These are phyloP conservation scores for Claviceps sp. DNA, from an alignment of 2,329 filamentous ascomycete genomes.

Conservation along the genomic window DNA sequence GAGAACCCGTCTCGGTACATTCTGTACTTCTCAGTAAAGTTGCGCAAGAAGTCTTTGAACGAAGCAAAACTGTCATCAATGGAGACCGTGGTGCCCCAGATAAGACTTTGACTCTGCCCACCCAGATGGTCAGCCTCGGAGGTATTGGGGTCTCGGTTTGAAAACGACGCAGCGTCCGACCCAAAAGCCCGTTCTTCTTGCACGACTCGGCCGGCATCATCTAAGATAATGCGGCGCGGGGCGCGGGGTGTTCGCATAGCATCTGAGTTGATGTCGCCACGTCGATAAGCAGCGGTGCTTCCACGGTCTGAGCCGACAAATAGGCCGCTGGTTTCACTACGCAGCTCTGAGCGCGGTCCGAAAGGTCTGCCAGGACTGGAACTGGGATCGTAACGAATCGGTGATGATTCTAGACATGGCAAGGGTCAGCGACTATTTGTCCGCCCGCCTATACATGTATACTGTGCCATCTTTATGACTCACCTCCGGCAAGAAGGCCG, in stretches of 20 bases:
- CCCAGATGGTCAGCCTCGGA: slow-evolving; percentile 85
- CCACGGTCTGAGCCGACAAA: slow-evolving; percentile 58
- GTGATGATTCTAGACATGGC: slow-evolving; percentile 61
- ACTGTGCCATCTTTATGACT: slow-evolving; percentile 10
- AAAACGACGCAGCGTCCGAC: slow-evolving; percentile 48
- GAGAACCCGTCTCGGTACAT: slow-evolving; percentile 80
- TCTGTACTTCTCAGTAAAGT: slow-evolving; percentile 88
- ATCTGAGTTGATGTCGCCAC: slow-evolving; percentile 82
- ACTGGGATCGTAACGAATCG: slow-evolving; percentile 80
- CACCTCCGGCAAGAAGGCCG: slow-evolving; percentile 48
- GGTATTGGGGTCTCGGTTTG: slow-evolving; percentile 61
- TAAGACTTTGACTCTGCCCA: slow-evolving; percentile 66
- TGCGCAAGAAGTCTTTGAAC: slow-evolving; percentile 85
- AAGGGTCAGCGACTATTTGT: slow-evolving; percentile 5
- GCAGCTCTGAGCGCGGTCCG: slow-evolving; percentile 54
- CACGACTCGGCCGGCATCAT: slow-evolving; percentile 44
- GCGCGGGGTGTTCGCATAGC: slow-evolving; percentile 42
- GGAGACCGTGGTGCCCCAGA: slow-evolving; percentile 97
- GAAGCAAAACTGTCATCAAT: slow-evolving; percentile 75
- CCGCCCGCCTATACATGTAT: background rate
- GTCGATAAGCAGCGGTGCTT: slow-evolving; percentile 40
- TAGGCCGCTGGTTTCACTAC: slow-evolving; percentile 73
- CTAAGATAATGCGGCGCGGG: slow-evolving; percentile 43
- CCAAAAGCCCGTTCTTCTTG: slow-evolving; percentile 36
- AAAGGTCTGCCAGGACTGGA: slow-evolving; percentile 65